phyloP scores from a whole-genome alignment of 345 rosid genomes.

The Rhodomyrtus tomentosa region DNA sequence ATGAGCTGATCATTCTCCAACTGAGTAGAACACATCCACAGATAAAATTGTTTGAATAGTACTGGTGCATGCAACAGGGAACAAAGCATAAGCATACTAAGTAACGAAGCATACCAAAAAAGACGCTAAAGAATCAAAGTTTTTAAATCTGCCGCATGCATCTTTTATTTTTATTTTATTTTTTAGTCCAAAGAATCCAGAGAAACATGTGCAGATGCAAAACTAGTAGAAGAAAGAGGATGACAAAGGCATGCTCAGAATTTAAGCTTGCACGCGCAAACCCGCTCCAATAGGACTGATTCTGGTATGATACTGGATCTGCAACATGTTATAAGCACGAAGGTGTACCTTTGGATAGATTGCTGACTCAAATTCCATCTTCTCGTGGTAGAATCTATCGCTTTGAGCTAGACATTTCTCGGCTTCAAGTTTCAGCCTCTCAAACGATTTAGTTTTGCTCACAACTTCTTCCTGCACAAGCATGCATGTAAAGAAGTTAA shows the following conservation, averaged over 20 bases:
- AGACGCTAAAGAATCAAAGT: background rate
- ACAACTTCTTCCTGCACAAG: constrained; percentile 51
- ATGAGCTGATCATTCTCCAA: background rate
- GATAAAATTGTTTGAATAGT: background rate
- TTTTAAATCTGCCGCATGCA: background rate
- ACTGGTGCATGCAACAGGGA: background rate
- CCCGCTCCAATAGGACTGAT: background rate
- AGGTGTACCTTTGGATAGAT: constrained; percentile 57
- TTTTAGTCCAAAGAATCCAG: background rate
- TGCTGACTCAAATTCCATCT: constrained; percentile 58
- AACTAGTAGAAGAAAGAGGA: background rate
- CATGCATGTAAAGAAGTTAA: background rate
- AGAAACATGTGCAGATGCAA: background rate
- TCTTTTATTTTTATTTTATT: background rate
- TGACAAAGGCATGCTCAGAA: background rate
- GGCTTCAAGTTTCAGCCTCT: constrained; percentile 58
- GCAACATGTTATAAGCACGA: background rate
- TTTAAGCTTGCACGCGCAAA: background rate
- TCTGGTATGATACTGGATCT: background rate
- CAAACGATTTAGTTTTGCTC: constrained; percentile 47
- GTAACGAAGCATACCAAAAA: background rate
- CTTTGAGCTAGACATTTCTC: constrained; percentile 76
- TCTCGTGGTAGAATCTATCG: constrained; percentile 45
- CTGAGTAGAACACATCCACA: background rate
- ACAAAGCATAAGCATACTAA: background rate